Evolutionary conservation across 192 early-diverging fungal species (phyloP), one percentile per base, ranked within the genome.

Genomic region (Rhizoclosmatium sp.): DNA sequence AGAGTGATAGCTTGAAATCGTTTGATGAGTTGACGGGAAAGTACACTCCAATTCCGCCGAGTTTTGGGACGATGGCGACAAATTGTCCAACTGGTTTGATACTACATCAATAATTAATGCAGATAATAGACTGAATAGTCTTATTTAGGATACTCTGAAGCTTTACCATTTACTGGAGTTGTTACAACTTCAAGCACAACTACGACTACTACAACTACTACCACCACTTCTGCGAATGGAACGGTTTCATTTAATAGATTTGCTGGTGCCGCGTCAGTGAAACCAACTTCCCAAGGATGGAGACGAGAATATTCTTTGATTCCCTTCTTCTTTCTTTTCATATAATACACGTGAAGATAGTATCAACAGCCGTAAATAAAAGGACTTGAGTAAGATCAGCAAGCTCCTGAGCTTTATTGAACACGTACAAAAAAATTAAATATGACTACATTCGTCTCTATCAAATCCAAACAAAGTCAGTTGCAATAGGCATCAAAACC

Each of bases 1-100:
- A 21, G 10, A 7, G 19, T 4, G 54, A 56, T 42, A 71, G 19
- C 19, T 56, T 71, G 54, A 46, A 39, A 7, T 71, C 70, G 4
- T 71, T 71, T 71, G 70, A 71, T 42, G 70, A 71, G 4, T 56
- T 71, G 47, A 58, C 47, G 7, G 70, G 70, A 4, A 21, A n/a
- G 31, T 71, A 47, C 2, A 71, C 70, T 4, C 70, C 70, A 4
- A 46, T 56, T 56, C 5, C 70, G 5, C 48, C 47, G 5, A 23
- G 49, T 16, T 49, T 71, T 71, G 70, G 70, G 5, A 56, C 70
- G 5, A 7, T 5, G 4, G 70, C 54, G 16, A n/a, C n/a, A 14
- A 71, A 71, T 39, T 71, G 70, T 71, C 70, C 70, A 58, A 71
- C 70, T 12, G 46, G 41, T 12, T 69, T 69, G 14, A 21, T 16